phyloP scores from a whole-genome alignment of 768 basidiomycete species.

The Guyanaporus albipodus region DNA sequence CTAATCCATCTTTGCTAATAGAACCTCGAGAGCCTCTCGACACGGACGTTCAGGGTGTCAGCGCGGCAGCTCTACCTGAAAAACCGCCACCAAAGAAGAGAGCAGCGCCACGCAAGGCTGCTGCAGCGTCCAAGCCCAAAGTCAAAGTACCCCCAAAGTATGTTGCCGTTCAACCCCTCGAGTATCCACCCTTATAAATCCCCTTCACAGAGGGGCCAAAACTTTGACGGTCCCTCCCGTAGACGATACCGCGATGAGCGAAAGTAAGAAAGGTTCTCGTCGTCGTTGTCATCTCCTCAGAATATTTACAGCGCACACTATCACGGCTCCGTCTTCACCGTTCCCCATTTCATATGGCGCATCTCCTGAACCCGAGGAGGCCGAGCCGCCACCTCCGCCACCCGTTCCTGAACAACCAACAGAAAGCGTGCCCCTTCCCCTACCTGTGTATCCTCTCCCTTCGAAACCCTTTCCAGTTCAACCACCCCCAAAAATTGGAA shows the following conservation, averaged over 20 bases:
- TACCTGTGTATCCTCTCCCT: constrained; percentile 74
- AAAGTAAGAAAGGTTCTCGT: constrained; percentile 43
- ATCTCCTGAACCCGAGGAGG: constrained; percentile 50
- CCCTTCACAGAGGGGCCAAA: constrained; percentile 29
- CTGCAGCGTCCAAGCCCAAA: constrained; percentile 35
- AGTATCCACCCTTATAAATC: not conserved
- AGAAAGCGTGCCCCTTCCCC: constrained; percentile 46
- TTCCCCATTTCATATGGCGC: constrained; percentile 35
- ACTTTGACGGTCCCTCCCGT: constrained; percentile 33
- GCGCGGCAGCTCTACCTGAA: constrained; percentile 22
- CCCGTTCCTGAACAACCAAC: constrained; percentile 33
- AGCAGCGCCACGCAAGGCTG: constrained; percentile 40
- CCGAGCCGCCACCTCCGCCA: constrained; percentile 25
- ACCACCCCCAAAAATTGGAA: constrained; percentile 68
- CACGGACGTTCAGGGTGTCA: constrained; percentile 18
- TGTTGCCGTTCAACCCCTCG: constrained; percentile 1
- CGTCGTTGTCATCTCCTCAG: constrained; percentile 1
- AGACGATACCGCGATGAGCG: constrained; percentile 56
- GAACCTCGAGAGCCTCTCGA: constrained; percentile 30
- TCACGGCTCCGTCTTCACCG: constrained; percentile 73
- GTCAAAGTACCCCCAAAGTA: constrained; percentile 31
- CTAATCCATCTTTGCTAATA: constrained; percentile 15
- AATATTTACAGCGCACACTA: constrained; percentile 47
- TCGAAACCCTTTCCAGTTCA: constrained; percentile 83
- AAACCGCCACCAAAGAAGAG: constrained; percentile 48